Conservation (phyloP, 148 eudicot genomes). For the Drosera capensis region DNA sequence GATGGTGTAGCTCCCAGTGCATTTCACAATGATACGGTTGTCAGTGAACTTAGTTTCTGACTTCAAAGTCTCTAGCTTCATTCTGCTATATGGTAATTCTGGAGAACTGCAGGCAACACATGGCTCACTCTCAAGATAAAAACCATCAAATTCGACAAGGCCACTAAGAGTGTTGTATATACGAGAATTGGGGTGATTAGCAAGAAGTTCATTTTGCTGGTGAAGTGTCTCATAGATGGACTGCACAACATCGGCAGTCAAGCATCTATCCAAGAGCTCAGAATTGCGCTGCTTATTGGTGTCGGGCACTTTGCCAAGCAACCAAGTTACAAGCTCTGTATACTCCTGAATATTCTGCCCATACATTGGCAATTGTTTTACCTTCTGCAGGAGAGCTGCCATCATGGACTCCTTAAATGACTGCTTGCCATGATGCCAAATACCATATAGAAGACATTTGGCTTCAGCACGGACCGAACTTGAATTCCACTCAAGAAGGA, state of each 20-base stretch:
- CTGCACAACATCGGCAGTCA: slow-evolving; percentile 76
- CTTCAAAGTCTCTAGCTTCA: slow-evolving; percentile 91
- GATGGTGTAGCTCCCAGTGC: slow-evolving; percentile 97
- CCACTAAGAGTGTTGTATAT: slow-evolving; percentile 93
- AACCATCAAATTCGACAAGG: slow-evolving; percentile 99
- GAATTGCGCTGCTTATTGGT: slow-evolving; percentile 46
- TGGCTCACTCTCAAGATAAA: slow-evolving; percentile 98
- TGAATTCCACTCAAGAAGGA: slow-evolving; percentile 93
- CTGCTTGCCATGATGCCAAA: slow-evolving; percentile 92
- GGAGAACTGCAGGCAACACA: slow-evolving; percentile 99
- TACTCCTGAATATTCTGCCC: slow-evolving; percentile 87
- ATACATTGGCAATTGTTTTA: slow-evolving; percentile 72
- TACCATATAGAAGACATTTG: slow-evolving; percentile 67
- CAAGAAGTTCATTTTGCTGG: slow-evolving; percentile 85
- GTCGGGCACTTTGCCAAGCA: slow-evolving; percentile 73
- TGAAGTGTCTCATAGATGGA: slow-evolving; percentile 87
- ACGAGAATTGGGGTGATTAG: slow-evolving; percentile 97
- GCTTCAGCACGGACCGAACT: slow-evolving; percentile 92
- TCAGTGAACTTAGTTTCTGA: slow-evolving; percentile 96
- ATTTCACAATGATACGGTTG: slow-evolving; percentile 97
- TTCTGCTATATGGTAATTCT: slow-evolving; percentile 89
- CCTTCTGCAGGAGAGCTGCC: slow-evolving; percentile 60
- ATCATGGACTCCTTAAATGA: slow-evolving; percentile 65
- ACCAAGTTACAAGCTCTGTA: slow-evolving; percentile 62
- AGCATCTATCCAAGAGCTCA: slow-evolving; percentile 74